Base-by-base conservation (phyloP, 495 filamentous ascomycete species). In the Tuber aestivum region DNA sequence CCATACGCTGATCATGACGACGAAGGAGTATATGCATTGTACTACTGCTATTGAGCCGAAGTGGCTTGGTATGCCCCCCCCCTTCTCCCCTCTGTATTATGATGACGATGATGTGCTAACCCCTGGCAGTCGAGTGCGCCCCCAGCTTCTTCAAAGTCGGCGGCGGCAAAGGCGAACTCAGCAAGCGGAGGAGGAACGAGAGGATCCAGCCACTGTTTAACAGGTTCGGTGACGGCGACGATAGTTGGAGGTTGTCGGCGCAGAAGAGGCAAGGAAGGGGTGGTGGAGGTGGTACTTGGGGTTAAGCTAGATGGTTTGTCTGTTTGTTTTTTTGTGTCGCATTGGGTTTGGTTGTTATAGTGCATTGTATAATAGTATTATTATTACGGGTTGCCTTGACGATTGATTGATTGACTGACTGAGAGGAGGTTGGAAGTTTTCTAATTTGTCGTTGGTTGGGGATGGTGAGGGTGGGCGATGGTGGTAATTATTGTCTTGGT, bases 61-160 rank as follows among this genome's bases (percentile, higher is more conserved):
- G 77, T 93, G 89, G 89, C 85, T 91, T 41, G 83, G 84, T 86
- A 84, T 72, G 83, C 80, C 78, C 38, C 69, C 70, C 38, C 20
- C 40, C 18, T n/a, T 69, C 44, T 18, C 71, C 32, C 27, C 3
- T 38, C 41, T 42, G 12, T 37, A 35, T 37, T 14, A 40, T 38
- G 18, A 38, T 68, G 71, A 18, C 16, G 42, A n/a, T n/a, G 37
- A 20, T 27, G 18, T 65, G 16, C 74, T 82, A 48, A 82, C 27
- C 23, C 20, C 23, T 35, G 38, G 35, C 41, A 82, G 94, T 97
- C 16, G 94, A 97, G 76, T 95, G 94, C 16, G 95, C 95, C 38
- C 95, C 95, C 23, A 97, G 93, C 0, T 98, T 98, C 88, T 99
- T 99, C 89, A 97, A 97, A 87, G 92, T 99, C 14, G 95, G 95